Base-by-base conservation (phyloP, 495 filamentous ascomycete species). In the Glonium stellatum region DNA sequence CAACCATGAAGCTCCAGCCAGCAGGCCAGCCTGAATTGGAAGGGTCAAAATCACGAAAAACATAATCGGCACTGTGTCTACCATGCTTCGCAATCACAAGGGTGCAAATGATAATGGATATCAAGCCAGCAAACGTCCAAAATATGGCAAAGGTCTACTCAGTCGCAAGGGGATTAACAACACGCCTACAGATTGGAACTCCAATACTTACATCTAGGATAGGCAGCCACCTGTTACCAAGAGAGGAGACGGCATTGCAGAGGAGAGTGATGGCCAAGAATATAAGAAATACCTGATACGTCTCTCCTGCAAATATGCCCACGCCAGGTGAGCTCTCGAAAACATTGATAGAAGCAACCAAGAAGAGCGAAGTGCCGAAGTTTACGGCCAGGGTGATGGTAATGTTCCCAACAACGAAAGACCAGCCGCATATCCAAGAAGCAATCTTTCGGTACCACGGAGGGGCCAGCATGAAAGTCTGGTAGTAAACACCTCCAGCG, bases 311-410 rank as follows among this genome's bases (percentile, higher is more conserved):
- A 27, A 61, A 64, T 27, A 70, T 65, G 27, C 60, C 64, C 22
- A 62, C 65, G 18, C 65, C 67, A 15, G 57, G 48, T 18, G 25
- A 57, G 15, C n/a, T 65, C 58, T 79, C 73, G 47, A 82, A 82
- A 44, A 82, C 75, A 44, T 81, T 81, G 67, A 82, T 70, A 65
- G 78, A 81, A 21, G 72, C 76, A 47, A 78, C 71, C 31, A 80
- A 70, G 58, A 82, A 82, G 41, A 80, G 66, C 3, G 80, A 76
- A 48, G 80, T 83, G 69, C 83, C 85, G 59, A 88, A 88, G 63
- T 87, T 84, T 34, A 87, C 84, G 6, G 83, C 80, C 42, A 87
- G 73, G 0, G 84, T 88, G 55, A 87, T 86, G 31, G 84, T 87
- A 71, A 85, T 84, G 66, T 87, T 87, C 25, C 84, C 85, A 22